phyloP scores from a whole-genome alignment of 768 basidiomycete species.

The Boletus rubroflammeus region DNA sequence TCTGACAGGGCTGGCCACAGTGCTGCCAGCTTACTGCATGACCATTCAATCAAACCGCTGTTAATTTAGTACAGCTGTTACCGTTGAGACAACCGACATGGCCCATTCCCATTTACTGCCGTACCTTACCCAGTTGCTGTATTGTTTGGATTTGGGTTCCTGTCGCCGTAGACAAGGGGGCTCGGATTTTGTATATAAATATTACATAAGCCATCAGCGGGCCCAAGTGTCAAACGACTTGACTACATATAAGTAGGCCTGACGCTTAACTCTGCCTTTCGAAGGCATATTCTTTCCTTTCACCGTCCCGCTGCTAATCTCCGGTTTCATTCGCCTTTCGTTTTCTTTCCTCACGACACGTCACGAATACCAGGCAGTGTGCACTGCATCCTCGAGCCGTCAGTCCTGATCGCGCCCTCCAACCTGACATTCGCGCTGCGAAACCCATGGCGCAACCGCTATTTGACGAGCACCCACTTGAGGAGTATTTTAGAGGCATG shows the following conservation, averaged over 20 bases:
- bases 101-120: too few relatives aligned
- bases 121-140: not conserved
- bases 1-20: too few relatives aligned
- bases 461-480: slow-evolving; percentile 74
- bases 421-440: not conserved
- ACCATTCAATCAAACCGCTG: not conserved
- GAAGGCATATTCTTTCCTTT: slow-evolving; percentile 15
- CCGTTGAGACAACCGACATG: not conserved
- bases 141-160: not conserved
- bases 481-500: slow-evolving; percentile 65
- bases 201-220: not conserved
- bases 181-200: not conserved
- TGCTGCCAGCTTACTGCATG: not conserved
- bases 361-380: slow-evolving; percentile 23
- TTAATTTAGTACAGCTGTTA: not conserved
- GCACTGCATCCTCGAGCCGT: slow-evolving; percentile 12
- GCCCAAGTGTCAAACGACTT: not conserved
- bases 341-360: slow-evolving; percentile 13
- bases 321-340: slow-evolving; percentile 14
- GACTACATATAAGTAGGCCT: too few relatives aligned
- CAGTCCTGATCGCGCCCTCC: slow-evolving; percentile 10
- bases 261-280: not conserved
- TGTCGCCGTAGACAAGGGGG: not conserved
- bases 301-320: slow-evolving; percentile 21
- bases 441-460: slow-evolving; percentile 68